Evolutionary conservation across 805 yeast genomes (phyloP).

Genomic region (Yueomyces sinensis): DNA sequence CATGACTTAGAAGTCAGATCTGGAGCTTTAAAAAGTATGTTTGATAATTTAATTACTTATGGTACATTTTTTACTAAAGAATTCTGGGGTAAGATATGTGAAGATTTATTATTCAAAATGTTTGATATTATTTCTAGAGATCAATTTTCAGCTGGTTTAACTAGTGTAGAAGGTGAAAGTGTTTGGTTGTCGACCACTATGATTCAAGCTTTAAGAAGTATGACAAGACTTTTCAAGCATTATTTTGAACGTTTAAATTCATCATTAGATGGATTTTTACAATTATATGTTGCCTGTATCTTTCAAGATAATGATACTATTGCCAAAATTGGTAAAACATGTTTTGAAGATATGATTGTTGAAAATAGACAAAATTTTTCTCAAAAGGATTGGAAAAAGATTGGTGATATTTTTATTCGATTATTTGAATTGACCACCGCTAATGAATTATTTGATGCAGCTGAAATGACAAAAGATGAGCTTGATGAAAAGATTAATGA

Average conservation of each 20-base stretch:
- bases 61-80: slow-evolving; percentile 63
- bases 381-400: slow-evolving; percentile 58
- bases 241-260: slow-evolving; percentile 66
- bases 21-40: slow-evolving; percentile 68
- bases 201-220: slow-evolving; percentile 84
- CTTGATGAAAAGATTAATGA: slow-evolving; percentile 2
- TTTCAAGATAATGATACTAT: slow-evolving; percentile 96
- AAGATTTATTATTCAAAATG: slow-evolving; percentile 78
- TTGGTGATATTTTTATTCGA: slow-evolving; percentile 49
- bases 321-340: slow-evolving; percentile 85
- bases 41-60: slow-evolving; percentile 64
- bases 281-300: slow-evolving; percentile 70
- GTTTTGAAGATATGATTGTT: slow-evolving; percentile 67
- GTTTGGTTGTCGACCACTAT: slow-evolving; percentile 96
- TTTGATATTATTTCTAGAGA: slow-evolving; percentile 66
- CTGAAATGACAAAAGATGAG: slow-evolving; percentile 16
- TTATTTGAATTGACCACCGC: slow-evolving; percentile 82
- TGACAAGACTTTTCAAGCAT: slow-evolving; percentile 71
- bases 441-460: slow-evolving; percentile 53
- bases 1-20: slow-evolving; percentile 91
- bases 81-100: slow-evolving; percentile 77
- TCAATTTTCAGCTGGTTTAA: slow-evolving; percentile 57
- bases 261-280: slow-evolving; percentile 67
- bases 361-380: slow-evolving; percentile 58
- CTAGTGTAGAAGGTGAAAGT: slow-evolving; percentile 69